Conservation (phyloP, 2,329 filamentous ascomycete species). For the Aspergillus sp. region DNA sequence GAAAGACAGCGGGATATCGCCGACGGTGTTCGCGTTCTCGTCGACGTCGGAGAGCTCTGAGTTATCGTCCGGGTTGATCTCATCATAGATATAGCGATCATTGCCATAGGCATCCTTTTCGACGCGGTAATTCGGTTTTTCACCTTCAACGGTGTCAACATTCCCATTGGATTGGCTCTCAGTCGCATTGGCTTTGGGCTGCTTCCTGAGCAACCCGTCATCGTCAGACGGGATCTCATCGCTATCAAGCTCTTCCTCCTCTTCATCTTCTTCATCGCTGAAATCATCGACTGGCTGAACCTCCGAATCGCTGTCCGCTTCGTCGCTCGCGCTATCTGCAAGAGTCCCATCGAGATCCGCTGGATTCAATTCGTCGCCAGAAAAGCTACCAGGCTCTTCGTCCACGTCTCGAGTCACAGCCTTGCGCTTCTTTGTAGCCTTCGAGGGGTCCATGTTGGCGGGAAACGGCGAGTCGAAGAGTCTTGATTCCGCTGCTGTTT, state of each 20-base stretch:
- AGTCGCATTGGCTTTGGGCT: slow-evolving; percentile 16
- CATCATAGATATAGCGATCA: slow-evolving; percentile 80
- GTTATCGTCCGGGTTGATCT: slow-evolving; percentile 90
- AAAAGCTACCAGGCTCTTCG: slow-evolving; percentile 42
- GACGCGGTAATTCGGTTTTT: slow-evolving; percentile 48
- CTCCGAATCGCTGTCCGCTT: slow-evolving; percentile 33
- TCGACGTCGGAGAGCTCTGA: slow-evolving; percentile 86
- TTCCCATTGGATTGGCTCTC: slow-evolving; percentile 7
- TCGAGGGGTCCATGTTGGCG: slow-evolving; percentile 25
- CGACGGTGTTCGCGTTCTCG: slow-evolving; percentile 79
- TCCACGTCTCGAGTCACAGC: slow-evolving; percentile 47
- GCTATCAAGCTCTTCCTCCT: slow-evolving; percentile 41
- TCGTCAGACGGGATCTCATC: slow-evolving; percentile 42
- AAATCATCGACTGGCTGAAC: slow-evolving; percentile 51
- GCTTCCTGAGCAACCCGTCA: slow-evolving; percentile 33
- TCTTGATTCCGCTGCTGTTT: slow-evolving; percentile 12
- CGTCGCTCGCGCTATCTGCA: slow-evolving; percentile 34
- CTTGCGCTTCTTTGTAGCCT: slow-evolving; percentile 54
- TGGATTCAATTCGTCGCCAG: slow-evolving; percentile 51
- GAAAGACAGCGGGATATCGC: slow-evolving; percentile 84
- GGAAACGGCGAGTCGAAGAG: neutral
- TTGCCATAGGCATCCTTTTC: slow-evolving; percentile 83
- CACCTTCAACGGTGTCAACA: slow-evolving; percentile 24
- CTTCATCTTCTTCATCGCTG: slow-evolving; percentile 41
- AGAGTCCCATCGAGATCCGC: slow-evolving; percentile 34